Evolutionary conservation across 2,329 filamentous ascomycete genomes (phyloP).

Genomic region (Drechslerella dactyloides): DNA sequence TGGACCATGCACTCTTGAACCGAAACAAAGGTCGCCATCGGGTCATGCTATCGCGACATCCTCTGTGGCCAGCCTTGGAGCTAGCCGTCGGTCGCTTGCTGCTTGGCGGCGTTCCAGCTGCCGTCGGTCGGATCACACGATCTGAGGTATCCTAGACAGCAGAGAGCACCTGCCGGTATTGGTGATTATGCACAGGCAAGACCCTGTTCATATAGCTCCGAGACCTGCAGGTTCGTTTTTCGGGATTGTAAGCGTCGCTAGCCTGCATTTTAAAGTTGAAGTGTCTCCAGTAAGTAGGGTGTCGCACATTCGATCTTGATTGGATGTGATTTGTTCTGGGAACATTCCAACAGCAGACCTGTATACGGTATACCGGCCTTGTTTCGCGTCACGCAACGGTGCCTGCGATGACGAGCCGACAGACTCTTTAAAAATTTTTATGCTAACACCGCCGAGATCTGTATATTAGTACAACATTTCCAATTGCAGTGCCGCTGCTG

Average conservation of each 20-base stretch:
- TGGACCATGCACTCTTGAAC: neutral
- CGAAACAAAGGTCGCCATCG: constrained; percentile 21
- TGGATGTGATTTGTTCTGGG: neutral
- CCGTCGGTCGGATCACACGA: neutral
- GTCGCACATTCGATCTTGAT: neutral
- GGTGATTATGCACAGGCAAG: neutral
- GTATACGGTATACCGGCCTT: neutral
- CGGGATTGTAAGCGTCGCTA: neutral
- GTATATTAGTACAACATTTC: neutral
- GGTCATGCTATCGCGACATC: constrained; percentile 48
- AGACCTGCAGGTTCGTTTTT: neutral
- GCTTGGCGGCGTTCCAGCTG: neutral
- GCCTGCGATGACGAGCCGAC: constrained; percentile 45
- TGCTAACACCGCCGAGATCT: neutral
- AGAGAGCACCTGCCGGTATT: neutral
- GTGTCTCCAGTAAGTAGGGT: no score
- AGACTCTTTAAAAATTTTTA: constrained; percentile 4
- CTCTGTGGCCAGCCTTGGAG: constrained; percentile 32
- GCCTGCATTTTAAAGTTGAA: neutral
- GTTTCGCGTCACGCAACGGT: constrained; percentile 51
- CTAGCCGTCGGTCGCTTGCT: constrained; percentile 12
- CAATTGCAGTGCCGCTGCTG: constrained; percentile 3
- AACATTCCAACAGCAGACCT: neutral
- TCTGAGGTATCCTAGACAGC: neutral
- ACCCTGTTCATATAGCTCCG: neutral